A percentile compares a stretch with the other conserved stretches of the same genome.
These are phyloP conservation scores for Leishmania tarentolae DNA, from an alignment of 208 protist genomes.

Conservation along the genomic window DNA sequence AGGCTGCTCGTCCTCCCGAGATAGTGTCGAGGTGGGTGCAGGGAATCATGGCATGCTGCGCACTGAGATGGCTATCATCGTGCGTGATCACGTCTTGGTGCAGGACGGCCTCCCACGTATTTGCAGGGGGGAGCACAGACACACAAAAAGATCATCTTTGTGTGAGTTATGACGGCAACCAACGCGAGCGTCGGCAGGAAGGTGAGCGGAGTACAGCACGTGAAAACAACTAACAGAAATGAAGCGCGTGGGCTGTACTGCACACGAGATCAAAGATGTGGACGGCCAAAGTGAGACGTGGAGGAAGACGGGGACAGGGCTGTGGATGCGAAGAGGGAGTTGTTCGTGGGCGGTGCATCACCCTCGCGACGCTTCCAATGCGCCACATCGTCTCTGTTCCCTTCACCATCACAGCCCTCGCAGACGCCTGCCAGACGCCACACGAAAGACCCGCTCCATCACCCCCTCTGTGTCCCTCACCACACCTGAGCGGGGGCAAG, in stretches of 20 bases:
- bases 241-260: neutral
- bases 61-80: neutral
- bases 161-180: neutral
- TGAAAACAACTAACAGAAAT: neutral
- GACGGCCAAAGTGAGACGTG: neutral
- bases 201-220: neutral
- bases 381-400: neutral
- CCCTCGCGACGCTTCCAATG: neutral
- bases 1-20: too few relatives aligned
- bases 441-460: neutral
- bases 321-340: neutral
- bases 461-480: neutral
- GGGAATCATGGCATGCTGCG: too few relatives aligned
- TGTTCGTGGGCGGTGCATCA: neutral
- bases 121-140: neutral
- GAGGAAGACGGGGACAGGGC: neutral
- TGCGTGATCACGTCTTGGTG: neutral
- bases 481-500: constrained; percentile 27
- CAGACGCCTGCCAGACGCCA: neutral
- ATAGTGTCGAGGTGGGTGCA: too few relatives aligned
- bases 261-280: neutral
- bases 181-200: too few relatives aligned
- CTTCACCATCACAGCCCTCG: neutral
- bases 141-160: neutral
- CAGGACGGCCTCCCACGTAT: neutral